Evolutionary conservation across 2,329 filamentous ascomycete species (phyloP), one percentile per base, ranked within the genome.

Genomic region (Davidsoniella virescens): DNA sequence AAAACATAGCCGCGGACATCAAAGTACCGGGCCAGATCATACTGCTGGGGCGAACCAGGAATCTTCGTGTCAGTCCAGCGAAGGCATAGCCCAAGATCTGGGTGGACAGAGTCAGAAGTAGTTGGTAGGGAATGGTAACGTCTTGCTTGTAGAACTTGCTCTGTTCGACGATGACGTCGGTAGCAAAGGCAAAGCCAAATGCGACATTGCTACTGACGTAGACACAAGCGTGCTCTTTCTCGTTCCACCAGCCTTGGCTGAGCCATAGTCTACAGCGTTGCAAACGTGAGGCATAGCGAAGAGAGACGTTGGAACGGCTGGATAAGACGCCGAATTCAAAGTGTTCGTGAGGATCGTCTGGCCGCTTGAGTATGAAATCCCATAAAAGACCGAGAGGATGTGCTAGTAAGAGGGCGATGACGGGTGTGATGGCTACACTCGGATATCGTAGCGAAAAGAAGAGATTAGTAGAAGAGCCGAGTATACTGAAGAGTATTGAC

Each of bases 21-120:
- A 94, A 69, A 0, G 87, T 93, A 18, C 83, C 82, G 1, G 87
- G 87, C 87, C 87, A 94, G 44, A 94, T 87, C 83, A 94, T 93
- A 53, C 84, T 84, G 54, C 83, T 84, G 0, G 87, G 87, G 23
- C 85, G 78, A 25, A 94, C 86, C 4, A 94, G 71, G 61, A 87
- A 92, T 46, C 84, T 77, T 52, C 86, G 73, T 2, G 84, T 84
- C 41, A 94, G 70, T 2, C 87, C 87, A 46, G 87, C 87, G 61
- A 94, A 87, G 2, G 86, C 80, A 62, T 93, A 93, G 12, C 87
- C 87, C 33, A 93, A 68, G 25, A 92, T 84, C 61, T 94, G 87
- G 0, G 86, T 92, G 2, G 86, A 92, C 14, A 94, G 71, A 0
- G 84, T 92, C 40, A 94, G 76, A 16, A 93, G 71, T 6, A 94